Conservation (phyloP, 306 rosid species). For the Cicer chorassanicum region DNA sequence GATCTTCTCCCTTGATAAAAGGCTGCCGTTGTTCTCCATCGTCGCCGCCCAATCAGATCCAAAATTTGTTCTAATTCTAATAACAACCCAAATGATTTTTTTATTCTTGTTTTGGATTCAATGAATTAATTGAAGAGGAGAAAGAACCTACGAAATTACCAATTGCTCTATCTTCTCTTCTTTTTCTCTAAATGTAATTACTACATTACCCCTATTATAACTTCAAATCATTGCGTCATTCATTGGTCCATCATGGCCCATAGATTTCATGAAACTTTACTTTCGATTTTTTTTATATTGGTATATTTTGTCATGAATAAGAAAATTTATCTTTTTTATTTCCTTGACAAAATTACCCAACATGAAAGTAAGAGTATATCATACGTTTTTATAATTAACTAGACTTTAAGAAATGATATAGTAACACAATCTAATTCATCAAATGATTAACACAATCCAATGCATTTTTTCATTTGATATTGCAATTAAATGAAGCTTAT, state of each 20-base stretch:
- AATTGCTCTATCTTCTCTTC: background rate
- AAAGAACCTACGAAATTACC: constrained; percentile 13
- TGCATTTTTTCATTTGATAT: no score
- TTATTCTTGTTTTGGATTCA: background rate
- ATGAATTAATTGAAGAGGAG: background rate
- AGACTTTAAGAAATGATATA: no score
- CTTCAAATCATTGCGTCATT: background rate
- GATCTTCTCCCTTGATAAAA: constrained; percentile 60
- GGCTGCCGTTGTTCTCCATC: constrained; percentile 56
- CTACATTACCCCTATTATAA: background rate
- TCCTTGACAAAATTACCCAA: no score
- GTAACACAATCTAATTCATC: no score
- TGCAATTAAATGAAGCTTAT: no score
- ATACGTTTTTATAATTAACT: no score
- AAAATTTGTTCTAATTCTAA: background rate
- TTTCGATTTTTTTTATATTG: no score
- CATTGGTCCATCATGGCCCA: background rate
- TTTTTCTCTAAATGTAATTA: background rate
- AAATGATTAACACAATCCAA: no score
- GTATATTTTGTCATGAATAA: no score
- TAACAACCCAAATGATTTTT: background rate
- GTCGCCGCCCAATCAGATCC: constrained; percentile 42
- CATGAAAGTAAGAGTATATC: no score
- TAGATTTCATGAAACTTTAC: background rate
- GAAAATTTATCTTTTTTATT: no score